phyloP scores from a whole-genome alignment of 768 basidiomycete genomes.

The Gelatoporia subvermispora region DNA sequence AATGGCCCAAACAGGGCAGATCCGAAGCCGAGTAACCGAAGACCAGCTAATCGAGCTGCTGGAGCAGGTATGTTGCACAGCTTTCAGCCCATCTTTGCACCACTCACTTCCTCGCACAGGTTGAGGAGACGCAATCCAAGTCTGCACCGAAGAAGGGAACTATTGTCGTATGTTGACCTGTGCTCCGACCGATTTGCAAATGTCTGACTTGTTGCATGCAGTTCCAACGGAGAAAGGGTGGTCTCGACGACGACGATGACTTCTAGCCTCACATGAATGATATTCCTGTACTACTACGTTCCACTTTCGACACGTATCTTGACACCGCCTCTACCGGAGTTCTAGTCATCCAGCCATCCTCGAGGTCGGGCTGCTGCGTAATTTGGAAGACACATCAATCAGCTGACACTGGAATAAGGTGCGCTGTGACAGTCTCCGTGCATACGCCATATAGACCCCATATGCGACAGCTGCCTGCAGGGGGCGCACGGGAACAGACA shows the following conservation, averaged over 20 bases:
- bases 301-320: too few relatives aligned
- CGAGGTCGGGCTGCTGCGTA: too few relatives aligned
- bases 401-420: too few relatives aligned
- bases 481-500: too few relatives aligned
- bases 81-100: neutral
- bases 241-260: conserved; percentile 27
- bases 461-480: too few relatives aligned
- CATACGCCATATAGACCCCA: too few relatives aligned
- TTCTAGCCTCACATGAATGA: neutral
- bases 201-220: conserved; percentile 1
- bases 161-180: conserved; percentile 31
- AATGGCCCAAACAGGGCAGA: conserved; percentile 81
- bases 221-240: conserved; percentile 33
- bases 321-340: too few relatives aligned
- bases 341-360: too few relatives aligned
- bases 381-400: too few relatives aligned
- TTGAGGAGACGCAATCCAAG: conserved; percentile 41
- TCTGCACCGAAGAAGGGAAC: conserved; percentile 33
- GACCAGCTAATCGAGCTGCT: conserved; percentile 79
- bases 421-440: too few relatives aligned
- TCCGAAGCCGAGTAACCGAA: conserved; percentile 74
- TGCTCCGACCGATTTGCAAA: neutral
- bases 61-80: conserved; percentile 57
- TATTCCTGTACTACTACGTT: too few relatives aligned
- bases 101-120: conserved; percentile 14